phyloP scores from a whole-genome alignment of 257 asterid genomes.

The Prunella vulgaris region DNA sequence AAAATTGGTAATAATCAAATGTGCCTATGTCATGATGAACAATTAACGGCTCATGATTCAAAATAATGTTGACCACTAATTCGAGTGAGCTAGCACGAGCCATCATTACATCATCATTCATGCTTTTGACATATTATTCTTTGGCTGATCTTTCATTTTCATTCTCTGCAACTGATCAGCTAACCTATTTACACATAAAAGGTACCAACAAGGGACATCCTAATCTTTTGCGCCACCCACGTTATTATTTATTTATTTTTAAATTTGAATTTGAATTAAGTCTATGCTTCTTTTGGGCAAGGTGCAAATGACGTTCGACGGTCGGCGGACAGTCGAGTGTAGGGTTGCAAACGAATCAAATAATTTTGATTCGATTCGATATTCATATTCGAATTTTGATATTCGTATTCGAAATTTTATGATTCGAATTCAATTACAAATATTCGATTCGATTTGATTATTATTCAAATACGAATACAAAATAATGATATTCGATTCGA shows the following conservation, averaged over 20 bases:
- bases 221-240: slow-evolving; percentile 13
- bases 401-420: no score
- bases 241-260: no score
- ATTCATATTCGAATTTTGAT: no score
- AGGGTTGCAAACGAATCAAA: no score
- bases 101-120: slow-evolving; percentile 25
- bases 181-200: slow-evolving; percentile 16
- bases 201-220: neutral
- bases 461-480: no score
- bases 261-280: slow-evolving; percentile 1
- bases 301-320: no score
- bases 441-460: no score
- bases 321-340: no score
- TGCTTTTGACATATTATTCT: neutral
- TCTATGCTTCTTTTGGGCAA: neutral
- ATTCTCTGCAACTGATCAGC: neutral
- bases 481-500: no score
- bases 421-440: no score
- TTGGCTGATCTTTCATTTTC: slow-evolving; percentile 21
- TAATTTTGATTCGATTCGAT: no score
- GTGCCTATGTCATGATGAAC: neutral
- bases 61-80: slow-evolving; percentile 12
- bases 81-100: slow-evolving; percentile 25
- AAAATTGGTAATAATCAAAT: neutral
- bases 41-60: neutral